These are phyloP conservation scores for Quercus variabilis DNA, from an alignment of 306 rosid genomes.

Conservation along the genomic window DNA sequence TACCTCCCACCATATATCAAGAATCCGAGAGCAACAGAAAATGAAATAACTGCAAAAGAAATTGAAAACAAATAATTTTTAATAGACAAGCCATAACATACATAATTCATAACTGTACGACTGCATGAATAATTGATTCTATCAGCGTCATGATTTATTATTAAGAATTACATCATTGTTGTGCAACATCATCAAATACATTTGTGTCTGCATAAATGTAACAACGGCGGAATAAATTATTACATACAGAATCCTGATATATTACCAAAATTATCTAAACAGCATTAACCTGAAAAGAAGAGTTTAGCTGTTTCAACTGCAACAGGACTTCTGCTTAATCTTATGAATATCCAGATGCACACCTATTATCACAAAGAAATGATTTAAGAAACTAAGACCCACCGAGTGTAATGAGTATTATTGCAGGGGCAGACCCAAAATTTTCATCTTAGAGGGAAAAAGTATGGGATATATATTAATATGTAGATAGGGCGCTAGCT, in stretches of 20 bases:
- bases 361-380: constrained; percentile 31
- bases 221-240: neutral
- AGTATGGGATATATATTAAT: too few relatives aligned
- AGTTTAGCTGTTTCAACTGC: constrained; percentile 48
- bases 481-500: too few relatives aligned
- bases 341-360: constrained; percentile 63
- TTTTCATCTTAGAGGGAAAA: too few relatives aligned
- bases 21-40: constrained; percentile 68
- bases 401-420: neutral
- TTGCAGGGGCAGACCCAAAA: too few relatives aligned
- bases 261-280: neutral
- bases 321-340: constrained; percentile 33
- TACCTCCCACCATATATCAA: constrained; percentile 88
- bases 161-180: neutral
- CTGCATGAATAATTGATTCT: neutral
- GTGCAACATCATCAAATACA: neutral
- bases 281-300: constrained; percentile 64
- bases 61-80: neutral
- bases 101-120: neutral
- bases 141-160: neutral
- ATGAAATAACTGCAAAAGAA: constrained; percentile 57
- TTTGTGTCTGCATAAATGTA: neutral
- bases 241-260: neutral
- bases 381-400: constrained; percentile 11
- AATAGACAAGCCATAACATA: neutral